Percentiles rank a stretch among this genome's conserved stretches.
These are phyloP conservation scores for Aspergillus sp. DNA, from an alignment of 2,329 filamentous ascomycete species.

Conservation along the genomic window DNA sequence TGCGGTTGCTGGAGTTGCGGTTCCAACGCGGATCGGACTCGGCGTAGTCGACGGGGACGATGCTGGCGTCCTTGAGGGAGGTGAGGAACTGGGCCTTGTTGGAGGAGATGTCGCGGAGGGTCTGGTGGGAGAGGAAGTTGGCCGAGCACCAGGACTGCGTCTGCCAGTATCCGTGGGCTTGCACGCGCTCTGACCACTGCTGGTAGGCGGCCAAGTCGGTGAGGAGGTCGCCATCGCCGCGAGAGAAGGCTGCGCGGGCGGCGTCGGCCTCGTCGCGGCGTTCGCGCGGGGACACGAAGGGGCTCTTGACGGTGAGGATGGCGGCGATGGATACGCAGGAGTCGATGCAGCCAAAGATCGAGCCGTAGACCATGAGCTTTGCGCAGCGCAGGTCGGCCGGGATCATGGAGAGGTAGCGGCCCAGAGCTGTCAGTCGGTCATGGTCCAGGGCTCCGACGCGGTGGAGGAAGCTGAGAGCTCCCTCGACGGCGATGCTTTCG, in stretches of 20 bases:
- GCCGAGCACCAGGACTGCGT: constrained; percentile 73
- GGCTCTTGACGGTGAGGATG: constrained; percentile 83
- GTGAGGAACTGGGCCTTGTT: constrained; percentile 83
- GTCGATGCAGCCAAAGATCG: constrained; percentile 89
- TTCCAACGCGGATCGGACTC: constrained; percentile 38
- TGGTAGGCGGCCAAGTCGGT: constrained; percentile 83
- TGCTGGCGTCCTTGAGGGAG: constrained; percentile 80
- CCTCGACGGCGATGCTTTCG: constrained; percentile 78
- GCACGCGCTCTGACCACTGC: constrained; percentile 69
- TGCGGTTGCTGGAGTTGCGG: constrained; percentile 34
- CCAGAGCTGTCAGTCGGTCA: constrained; percentile 82
- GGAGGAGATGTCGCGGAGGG: constrained; percentile 81
- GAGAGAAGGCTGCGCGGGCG: constrained; percentile 70
- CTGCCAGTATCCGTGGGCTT: constrained; percentile 42
- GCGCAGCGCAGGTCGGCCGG: constrained; percentile 89
- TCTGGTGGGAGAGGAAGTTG: constrained; percentile 80
- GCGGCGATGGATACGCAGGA: constrained; percentile 84
- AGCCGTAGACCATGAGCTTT: constrained; percentile 93
- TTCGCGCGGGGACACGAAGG: constrained; percentile 80
- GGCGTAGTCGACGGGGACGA: constrained; percentile 58
- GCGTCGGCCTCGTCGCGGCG: constrained; percentile 79
- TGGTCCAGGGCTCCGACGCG: constrained; percentile 88
- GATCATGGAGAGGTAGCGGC: constrained; percentile 90
- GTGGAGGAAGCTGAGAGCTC: constrained; percentile 72
- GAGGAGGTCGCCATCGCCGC: constrained; percentile 79